These are phyloP conservation scores for Ambrosiella xylebori DNA, from an alignment of 2,329 filamentous ascomycete genomes.

Conservation along the genomic window DNA sequence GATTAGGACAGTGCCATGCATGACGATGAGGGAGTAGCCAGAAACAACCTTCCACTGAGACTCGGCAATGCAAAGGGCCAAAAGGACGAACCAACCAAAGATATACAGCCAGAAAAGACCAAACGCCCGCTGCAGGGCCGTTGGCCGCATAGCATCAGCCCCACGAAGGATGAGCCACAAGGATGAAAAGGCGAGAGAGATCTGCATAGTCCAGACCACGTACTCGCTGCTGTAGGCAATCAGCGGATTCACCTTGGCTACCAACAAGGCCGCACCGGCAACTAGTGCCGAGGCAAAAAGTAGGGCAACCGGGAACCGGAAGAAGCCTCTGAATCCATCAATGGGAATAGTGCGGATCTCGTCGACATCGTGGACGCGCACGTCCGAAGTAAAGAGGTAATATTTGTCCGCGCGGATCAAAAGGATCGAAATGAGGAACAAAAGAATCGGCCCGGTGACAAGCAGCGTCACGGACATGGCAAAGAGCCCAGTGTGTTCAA, in stretches of 20 bases:
- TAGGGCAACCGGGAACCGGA: slow-evolving; percentile 66
- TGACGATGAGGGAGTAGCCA: slow-evolving; percentile 68
- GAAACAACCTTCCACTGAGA: slow-evolving; percentile 55
- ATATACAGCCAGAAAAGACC: slow-evolving; percentile 70
- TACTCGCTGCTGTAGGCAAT: slow-evolving; percentile 86
- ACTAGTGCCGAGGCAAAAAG: slow-evolving; percentile 49
- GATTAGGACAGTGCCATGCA: slow-evolving; percentile 58
- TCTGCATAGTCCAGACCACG: slow-evolving; percentile 59
- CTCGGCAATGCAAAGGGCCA: slow-evolving; percentile 57
- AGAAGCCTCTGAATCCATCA: slow-evolving; percentile 65
- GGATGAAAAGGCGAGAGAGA: slow-evolving; percentile 61
- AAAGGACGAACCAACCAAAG: slow-evolving; percentile 54
- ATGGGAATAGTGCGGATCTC: slow-evolving; percentile 45
- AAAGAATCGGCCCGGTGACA: slow-evolving; percentile 56
- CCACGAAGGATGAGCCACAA: slow-evolving; percentile 72
- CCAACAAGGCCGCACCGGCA: slow-evolving; percentile 53
- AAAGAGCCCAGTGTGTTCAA: slow-evolving; percentile 68
- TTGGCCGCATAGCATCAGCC: slow-evolving; percentile 64
- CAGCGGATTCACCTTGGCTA: slow-evolving; percentile 71
- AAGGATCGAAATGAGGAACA: slow-evolving; percentile 51
- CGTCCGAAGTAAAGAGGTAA: slow-evolving; percentile 60
- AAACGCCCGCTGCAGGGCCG: slow-evolving; percentile 70
- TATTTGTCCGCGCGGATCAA: slow-evolving; percentile 62
- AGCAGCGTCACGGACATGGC: slow-evolving; percentile 73
- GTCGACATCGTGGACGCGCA: slow-evolving; percentile 39